Base-by-base conservation (phyloP, 2,329 filamentous ascomycete species). In the Tolypocladium sp. region DNA sequence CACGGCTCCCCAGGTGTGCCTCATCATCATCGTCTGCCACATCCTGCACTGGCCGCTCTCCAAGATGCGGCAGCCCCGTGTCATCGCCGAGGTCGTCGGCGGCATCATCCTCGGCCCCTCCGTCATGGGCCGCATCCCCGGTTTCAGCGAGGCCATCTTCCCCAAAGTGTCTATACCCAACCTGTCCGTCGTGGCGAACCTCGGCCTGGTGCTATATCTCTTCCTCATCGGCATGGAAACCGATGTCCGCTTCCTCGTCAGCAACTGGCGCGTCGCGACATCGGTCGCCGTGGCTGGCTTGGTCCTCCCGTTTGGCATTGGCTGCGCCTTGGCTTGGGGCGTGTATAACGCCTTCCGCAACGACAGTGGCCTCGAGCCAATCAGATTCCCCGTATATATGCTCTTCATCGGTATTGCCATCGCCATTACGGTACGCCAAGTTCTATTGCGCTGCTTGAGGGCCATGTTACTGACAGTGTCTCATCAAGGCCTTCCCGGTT, bases 381-480 rank as follows among this genome's bases (percentile, higher is more conserved):
- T 83, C 60, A 67, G 71, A 25, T 84, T 84, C 61, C 79, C 78
- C 55, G 75, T 80, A 13, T 84, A 91, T 55, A 78, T 79, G 62
- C 74, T 82, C 35, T 97, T 97, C 70, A 90, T 97, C 63, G 93
- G 92, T 72, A 92, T 96, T 57, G 93, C 93, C 0, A 87, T 97
- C 73, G 90, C 92, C 35, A 97, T 97, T 66, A 97, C 93, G 1
- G 69, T 70, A 56, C 17, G 66, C 57, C n/a, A 35, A 12, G 3
- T 4, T 20, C 17, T 10, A 5, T 35, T 35, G 3, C 27, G 2
- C 54, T 25, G 20, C 20, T 57, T 27, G n/a, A 15, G 7, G 8
- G 12, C 12, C 25, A 3, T 15, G 3, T 17, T 10, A 37, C 44
- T 62, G 20, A 58, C 40, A 1, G 13, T 52, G 25, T 52, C 37